These are phyloP conservation scores for Alternaria arbusti DNA, from an alignment of 2,329 filamentous ascomycete genomes.

Conservation along the genomic window DNA sequence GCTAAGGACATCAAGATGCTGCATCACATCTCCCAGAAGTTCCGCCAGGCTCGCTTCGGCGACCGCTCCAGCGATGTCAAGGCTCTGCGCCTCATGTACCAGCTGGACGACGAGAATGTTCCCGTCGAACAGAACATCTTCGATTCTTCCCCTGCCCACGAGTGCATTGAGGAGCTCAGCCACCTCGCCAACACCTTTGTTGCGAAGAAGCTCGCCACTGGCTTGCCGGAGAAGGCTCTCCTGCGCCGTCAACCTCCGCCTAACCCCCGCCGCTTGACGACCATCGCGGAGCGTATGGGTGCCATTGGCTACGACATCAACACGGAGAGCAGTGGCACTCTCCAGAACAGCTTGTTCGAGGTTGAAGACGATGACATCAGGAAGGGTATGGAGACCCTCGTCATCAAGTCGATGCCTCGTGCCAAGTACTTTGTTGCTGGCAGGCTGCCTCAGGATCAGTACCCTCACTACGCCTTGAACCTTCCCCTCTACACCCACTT, in stretches of 20 bases:
- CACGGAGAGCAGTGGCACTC: conserved; percentile 81
- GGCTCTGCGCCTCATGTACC: conserved; percentile 85
- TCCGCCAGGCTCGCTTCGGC: conserved; percentile 85
- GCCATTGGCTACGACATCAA: conserved; percentile 91
- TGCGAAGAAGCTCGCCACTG: conserved; percentile 79
- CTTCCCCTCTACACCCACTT: conserved; percentile 96
- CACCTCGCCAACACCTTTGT: conserved; percentile 92
- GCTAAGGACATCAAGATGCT: conserved; percentile 82
- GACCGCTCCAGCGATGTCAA: conserved; percentile 80
- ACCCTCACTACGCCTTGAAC: conserved; percentile 91
- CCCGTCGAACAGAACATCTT: conserved; percentile 97
- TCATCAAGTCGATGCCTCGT: conserved; percentile 94
- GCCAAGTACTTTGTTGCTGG: conserved; percentile 93
- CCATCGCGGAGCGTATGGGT: conserved; percentile 91
- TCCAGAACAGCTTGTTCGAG: conserved; percentile 95
- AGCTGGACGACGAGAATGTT: conserved; percentile 97
- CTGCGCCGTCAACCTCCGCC: conserved; percentile 85
- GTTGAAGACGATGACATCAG: conserved; percentile 87
- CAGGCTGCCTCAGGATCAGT: conserved; percentile 77
- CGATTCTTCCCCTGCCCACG: conserved; percentile 84
- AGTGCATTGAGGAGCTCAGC: conserved; percentile 93
- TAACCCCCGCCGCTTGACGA: conserved; percentile 85
- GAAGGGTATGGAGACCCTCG: conserved; percentile 96
- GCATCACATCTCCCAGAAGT: conserved; percentile 82
- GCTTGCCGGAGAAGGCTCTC: conserved; percentile 88